Base-by-base conservation (phyloP, 2,329 filamentous ascomycete species). In the Colletotrichum lindemuthianum region DNA sequence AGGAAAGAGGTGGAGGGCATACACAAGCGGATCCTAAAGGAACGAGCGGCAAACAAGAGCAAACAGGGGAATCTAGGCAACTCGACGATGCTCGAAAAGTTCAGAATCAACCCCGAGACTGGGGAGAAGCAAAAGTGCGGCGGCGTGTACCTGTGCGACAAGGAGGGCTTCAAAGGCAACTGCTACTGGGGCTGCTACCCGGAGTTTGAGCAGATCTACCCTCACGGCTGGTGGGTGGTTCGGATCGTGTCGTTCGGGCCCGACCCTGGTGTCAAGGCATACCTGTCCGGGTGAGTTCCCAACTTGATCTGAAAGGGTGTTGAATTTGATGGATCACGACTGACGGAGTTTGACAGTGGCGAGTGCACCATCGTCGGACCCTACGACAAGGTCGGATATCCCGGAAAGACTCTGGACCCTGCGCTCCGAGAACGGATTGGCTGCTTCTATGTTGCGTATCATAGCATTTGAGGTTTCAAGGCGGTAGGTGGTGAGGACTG, bases 161-260 rank as follows among this genome's bases (percentile, higher is more conserved):
- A 33, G 32, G 15, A 40, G 7, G 15, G n/a, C 15, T 52, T 52
- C 15, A 40, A 1, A n/a, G 49, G 49, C 36, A 52, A 52, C 6
- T 52, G 49, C 37, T 52, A 40, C 36, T 52, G 37, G 36, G 37
- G 24, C 6, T 52, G 49, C 49, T 52, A 52, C 15, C 49, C 49
- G 8, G 37, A 52, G 36, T n/a, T 24, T 11, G 36, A 52, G 15
- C 36, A 52, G 36, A 52, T 52, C n/a, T 52, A 40, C 37, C 49
- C 49, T 3, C 11, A 52, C 36, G 36, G 49, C 1, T 52, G 49
- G 49, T 52, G 49, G 49, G 36, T 52, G 0, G 13, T 24, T 10
- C n/a, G 16, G 36, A 33, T 52, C 49, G 36, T 52, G 2, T 52
- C 49, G 9, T n/a, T 52, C 10, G 49, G 49, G 11, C 49, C 49